Evolutionary conservation across 208 protist genomes (phyloP).

Genomic region (Porcisia hertigi): DNA sequence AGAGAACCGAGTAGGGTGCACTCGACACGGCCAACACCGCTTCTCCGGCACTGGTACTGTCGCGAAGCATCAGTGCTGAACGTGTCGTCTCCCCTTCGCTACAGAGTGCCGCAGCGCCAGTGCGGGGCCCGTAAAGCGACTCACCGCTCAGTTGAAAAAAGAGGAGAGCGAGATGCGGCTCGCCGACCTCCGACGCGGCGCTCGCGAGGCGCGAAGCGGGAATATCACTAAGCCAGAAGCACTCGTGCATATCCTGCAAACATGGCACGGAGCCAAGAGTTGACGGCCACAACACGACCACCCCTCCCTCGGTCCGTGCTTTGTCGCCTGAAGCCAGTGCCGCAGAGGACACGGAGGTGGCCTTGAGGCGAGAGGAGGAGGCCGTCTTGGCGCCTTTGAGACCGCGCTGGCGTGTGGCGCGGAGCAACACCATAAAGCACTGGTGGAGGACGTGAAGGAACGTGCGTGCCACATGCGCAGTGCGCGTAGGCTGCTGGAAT

Average conservation of each 20-base stretch:
- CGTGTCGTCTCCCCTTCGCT: constrained; percentile 17
- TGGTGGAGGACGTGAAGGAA: constrained; percentile 49
- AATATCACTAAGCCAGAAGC: constrained; percentile 68
- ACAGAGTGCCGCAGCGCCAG: constrained; percentile 32
- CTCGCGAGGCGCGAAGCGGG: constrained; percentile 44
- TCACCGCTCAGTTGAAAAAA: constrained; percentile 68
- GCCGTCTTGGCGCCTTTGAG: constrained; percentile 14
- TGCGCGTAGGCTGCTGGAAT: constrained; percentile 23
- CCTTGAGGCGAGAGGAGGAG: no score
- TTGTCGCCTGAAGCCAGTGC: not conserved
- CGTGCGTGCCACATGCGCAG: constrained; percentile 32
- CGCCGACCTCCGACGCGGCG: constrained; percentile 40
- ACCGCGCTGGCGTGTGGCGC: constrained; percentile 44
- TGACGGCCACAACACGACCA: not conserved
- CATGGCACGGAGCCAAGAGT: constrained; percentile 41
- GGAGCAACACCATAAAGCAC: constrained; percentile 38
- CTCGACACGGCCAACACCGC: not conserved
- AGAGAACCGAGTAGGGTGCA: constrained; percentile 49
- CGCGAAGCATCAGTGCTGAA: constrained; percentile 15
- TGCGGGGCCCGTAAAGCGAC: constrained; percentile 49
- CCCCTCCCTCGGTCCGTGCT: not conserved
- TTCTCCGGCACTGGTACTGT: not conserved
- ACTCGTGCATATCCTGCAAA: constrained; percentile 49
- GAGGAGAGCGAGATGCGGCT: constrained; percentile 49
- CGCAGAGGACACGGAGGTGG: not conserved